A percentile compares a stretch with the other conserved stretches of the same genome.
phyloP scores from a whole-genome alignment of 2,329 filamentous ascomycete genomes.

The Xylaria sp. region DNA sequence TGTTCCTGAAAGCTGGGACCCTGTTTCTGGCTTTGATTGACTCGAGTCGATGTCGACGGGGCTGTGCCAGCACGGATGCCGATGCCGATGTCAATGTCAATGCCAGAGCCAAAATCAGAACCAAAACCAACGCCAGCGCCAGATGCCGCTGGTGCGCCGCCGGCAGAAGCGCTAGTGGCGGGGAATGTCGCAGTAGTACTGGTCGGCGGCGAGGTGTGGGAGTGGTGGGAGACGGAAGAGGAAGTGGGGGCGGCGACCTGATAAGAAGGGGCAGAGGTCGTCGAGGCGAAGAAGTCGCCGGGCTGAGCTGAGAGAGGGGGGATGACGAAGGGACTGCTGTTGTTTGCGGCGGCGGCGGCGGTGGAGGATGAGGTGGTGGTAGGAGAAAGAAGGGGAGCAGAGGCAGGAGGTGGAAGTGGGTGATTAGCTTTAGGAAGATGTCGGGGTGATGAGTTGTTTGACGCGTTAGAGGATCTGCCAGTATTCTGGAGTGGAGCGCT shows the following conservation, averaged over 20 bases:
- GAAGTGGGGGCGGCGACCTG: constrained; percentile 31
- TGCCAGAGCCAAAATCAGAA: constrained; percentile 21
- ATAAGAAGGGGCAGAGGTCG: constrained; percentile 43
- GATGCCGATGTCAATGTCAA: constrained; percentile 23
- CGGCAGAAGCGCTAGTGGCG: constrained; percentile 30
- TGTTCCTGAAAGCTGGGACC: constrained; percentile 10
- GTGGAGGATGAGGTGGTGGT: constrained; percentile 27
- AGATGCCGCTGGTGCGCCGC: constrained; percentile 20
- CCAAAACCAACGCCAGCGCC: constrained; percentile 25
- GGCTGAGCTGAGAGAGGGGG: constrained; percentile 42
- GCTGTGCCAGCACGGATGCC: constrained; percentile 8
- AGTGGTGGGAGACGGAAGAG: constrained; percentile 16
- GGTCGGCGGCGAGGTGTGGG: constrained; percentile 14
- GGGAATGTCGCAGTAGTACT: constrained; percentile 31
- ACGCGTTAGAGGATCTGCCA: constrained; percentile 41
- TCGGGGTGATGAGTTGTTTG: constrained; percentile 54
- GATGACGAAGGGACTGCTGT: constrained; percentile 17
- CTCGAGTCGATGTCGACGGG: constrained; percentile 23
- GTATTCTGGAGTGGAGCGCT: constrained; percentile 57
- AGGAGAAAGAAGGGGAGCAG: neutral
- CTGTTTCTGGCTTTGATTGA: constrained; percentile 9
- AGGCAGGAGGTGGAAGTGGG: constrained; percentile 32
- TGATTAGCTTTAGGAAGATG: constrained; percentile 50
- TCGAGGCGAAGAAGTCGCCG: constrained; percentile 51
- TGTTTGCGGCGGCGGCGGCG: constrained; percentile 24